These are phyloP conservation scores for Solanum dulcamara DNA, from an alignment of 257 asterid species.

Conservation along the genomic window DNA sequence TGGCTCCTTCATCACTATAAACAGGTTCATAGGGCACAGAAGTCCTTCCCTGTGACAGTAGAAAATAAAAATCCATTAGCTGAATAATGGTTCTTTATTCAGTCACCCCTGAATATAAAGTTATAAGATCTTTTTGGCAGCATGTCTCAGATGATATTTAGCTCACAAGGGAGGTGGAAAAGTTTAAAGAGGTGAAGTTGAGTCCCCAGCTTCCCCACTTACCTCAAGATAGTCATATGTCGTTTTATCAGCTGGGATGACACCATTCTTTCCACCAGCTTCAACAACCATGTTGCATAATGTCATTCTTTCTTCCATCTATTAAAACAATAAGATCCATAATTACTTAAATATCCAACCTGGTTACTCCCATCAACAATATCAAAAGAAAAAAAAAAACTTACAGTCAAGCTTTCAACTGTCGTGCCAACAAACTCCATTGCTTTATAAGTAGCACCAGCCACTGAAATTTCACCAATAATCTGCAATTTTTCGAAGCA, in stretches of 20 bases:
- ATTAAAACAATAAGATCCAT: neutral
- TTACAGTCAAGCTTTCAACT: slow-evolving; percentile 83
- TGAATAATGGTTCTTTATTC: neutral
- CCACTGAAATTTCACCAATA: slow-evolving; percentile 95
- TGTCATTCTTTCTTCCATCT: slow-evolving; percentile 99
- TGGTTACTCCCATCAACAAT: neutral
- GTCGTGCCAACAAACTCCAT: slow-evolving; percentile 95
- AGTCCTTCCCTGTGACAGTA: slow-evolving; percentile 63
- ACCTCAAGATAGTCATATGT: slow-evolving; percentile 94
- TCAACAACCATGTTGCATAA: slow-evolving; percentile 97
- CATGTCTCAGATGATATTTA: neutral
- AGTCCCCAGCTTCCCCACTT: slow-evolving; percentile 4
- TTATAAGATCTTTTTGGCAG: neutral
- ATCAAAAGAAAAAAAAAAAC: slow-evolving; percentile 10
- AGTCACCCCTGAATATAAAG: neutral
- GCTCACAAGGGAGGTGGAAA: neutral
- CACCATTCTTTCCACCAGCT: slow-evolving; percentile 29
- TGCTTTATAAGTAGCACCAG: slow-evolving; percentile 98
- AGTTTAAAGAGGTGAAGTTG: neutral
- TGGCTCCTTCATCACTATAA: slow-evolving; percentile 82
- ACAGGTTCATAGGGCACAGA: slow-evolving; percentile 83
- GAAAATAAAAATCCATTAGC: neutral
- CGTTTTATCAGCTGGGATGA: slow-evolving; percentile 87
- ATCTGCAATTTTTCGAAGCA: slow-evolving; percentile 35
- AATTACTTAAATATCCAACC: neutral